Conservation (phyloP, 495 filamentous ascomycete species). For the Penicillium macrosclerotiorum region DNA sequence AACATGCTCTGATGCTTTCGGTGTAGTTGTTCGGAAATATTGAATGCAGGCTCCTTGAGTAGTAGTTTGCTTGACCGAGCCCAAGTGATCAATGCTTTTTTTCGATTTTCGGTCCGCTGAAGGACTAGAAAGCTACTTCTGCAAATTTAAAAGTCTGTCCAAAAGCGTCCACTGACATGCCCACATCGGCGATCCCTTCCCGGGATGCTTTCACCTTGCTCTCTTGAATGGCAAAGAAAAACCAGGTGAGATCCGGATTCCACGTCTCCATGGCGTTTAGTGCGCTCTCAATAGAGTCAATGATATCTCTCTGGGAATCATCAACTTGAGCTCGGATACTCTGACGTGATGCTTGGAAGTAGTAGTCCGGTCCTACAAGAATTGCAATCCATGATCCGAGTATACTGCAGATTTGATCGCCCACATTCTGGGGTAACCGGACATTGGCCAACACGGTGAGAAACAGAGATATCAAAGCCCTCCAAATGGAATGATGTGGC, state of each 20-base stretch:
- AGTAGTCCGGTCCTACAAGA: conserved; percentile 38
- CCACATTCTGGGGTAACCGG: conserved; percentile 33
- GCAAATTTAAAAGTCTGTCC: conserved; percentile 29
- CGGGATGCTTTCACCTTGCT: not conserved
- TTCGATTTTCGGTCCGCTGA: not conserved
- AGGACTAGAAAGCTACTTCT: conserved; percentile 27
- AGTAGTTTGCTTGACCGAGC: too few species aligned
- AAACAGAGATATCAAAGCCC: conserved; percentile 38
- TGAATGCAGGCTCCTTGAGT: too few species aligned
- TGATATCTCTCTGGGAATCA: conserved; percentile 9
- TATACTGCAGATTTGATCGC: conserved; percentile 40
- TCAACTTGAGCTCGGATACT: not conserved
- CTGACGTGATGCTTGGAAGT: conserved; percentile 14
- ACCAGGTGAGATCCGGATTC: conserved; percentile 49
- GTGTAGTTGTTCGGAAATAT: too few species aligned
- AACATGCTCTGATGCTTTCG: too few species aligned
- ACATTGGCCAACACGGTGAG: conserved; percentile 39
- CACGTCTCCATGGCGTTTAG: conserved; percentile 44
- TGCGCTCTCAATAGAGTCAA: conserved; percentile 27
- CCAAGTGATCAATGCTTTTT: not conserved
- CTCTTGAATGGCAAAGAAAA: conserved; percentile 30
- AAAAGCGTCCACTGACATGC: conserved; percentile 17
- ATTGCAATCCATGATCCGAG: conserved; percentile 39
- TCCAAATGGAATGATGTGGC: conserved; percentile 37
- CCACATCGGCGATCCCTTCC: not conserved